Base-by-base conservation (phyloP, 2,329 filamentous ascomycete species). In the Boeremia exigua region DNA sequence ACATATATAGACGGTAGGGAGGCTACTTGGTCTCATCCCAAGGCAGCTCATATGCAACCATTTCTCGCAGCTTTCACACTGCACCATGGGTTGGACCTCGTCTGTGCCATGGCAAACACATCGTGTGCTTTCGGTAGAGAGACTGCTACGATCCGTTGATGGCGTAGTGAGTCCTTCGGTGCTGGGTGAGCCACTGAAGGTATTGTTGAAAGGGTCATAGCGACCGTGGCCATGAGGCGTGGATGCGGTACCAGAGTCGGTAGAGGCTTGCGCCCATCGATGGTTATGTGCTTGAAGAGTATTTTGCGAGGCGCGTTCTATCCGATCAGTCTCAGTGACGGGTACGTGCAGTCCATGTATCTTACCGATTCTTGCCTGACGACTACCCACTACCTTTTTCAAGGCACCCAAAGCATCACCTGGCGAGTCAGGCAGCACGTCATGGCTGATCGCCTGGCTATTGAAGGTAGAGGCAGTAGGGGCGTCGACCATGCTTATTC, bases 11-110 rank as follows among this genome's bases (percentile, higher is more conserved):
- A 77, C 73, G 1, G 72, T 65, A 6, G 75, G 75, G 73, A 82
- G 71, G 48, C 78, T 79, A 33, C 78, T 76, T 15, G 76, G 70
- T 52, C 81, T 79, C 14, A 86, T 70, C 2, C 84, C 84, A 19
- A 86, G 78, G 62, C 86, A 88, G 50, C 78, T 77, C 29, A 82
- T 81, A 64, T 88, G 86, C 28, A 85, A 75, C 82, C 84, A 88
- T 62, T 86, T 85, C n/a, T 78, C 82, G 74, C 85, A 88, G 23
- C 82, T 84, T 69, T 85, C 82, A 73, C 86, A 88, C 75, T 86
- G 84, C 42, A 88, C 80, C 81, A 88, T 84, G 28, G 82, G 69
- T 61, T 81, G 79, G 19, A 81, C 82, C 49, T 81, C 84, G 36
- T 83, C 80, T 47, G 78, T 74, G 14, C 80, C 79, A 46, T 82